Conservation (phyloP, 148 eudicot species). For the Cornus suecica region DNA sequence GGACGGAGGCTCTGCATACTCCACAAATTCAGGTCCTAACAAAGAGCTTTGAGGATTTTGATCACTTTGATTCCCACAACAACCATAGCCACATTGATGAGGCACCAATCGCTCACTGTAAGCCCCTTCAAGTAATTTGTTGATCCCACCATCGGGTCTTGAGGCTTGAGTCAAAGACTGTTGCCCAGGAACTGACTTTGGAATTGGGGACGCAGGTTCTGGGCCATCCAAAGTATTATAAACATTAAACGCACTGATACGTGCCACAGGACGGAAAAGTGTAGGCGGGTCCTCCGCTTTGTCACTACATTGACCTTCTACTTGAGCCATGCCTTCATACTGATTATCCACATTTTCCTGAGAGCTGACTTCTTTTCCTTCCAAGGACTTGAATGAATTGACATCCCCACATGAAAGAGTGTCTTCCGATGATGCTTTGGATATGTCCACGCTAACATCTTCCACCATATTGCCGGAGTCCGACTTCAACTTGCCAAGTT, state of each 20-base stretch:
- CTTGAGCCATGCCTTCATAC: slow-evolving; percentile 14
- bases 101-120: slow-evolving; percentile 47
- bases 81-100: slow-evolving; percentile 57
- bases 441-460: slow-evolving; percentile 31
- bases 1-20: slow-evolving; percentile 38
- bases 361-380: slow-evolving; percentile 39
- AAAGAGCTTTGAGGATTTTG: slow-evolving; percentile 25
- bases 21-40: slow-evolving; percentile 64
- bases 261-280: slow-evolving; percentile 49
- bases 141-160: slow-evolving; percentile 34
- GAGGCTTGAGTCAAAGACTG: slow-evolving; percentile 22
- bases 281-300: slow-evolving; percentile 18
- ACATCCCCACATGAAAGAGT: slow-evolving; percentile 50
- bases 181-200: slow-evolving; percentile 19
- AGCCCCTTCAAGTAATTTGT: slow-evolving; percentile 42
- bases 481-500: slow-evolving; percentile 17
- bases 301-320: slow-evolving; percentile 15
- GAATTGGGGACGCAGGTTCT: slow-evolving; percentile 17
- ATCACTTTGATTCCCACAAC: slow-evolving; percentile 28
- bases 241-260: slow-evolving; percentile 46
- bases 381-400: slow-evolving; percentile 39
- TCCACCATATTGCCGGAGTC: slow-evolving; percentile 20
- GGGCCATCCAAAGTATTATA: slow-evolving; percentile 29
- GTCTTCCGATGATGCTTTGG: slow-evolving; percentile 64
- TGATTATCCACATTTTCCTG: slow-evolving; percentile 23